Evolutionary conservation across 768 basidiomycete species (phyloP), one percentile per base, ranked within the genome.

Genomic region (Boletus tomentosulus): DNA sequence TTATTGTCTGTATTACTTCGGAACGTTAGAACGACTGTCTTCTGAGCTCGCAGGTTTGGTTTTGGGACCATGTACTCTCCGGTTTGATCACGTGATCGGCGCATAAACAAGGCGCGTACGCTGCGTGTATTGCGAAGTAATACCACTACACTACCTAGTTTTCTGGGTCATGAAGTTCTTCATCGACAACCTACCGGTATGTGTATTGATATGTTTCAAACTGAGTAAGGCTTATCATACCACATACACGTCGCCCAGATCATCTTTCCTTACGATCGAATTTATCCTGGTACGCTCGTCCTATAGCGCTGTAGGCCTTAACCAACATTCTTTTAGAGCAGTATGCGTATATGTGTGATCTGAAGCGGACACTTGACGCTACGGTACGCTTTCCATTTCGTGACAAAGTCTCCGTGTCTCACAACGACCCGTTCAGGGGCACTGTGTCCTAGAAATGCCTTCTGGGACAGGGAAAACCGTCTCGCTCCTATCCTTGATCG

Each of bases 371-470:
- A 2, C 80, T 99, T 16, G 97, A 99, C 73, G 95, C 94, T 34
- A 87, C 91, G 55, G 95, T 94, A 70, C 57, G 75, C 64, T 43
- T 31, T 27, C 34, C 34, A 34, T 22, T 16, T 9, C 39, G n/a
- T 41, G 15, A 38, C 44, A 33, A 35, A 34, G 28, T 16, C 30
- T 11, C 24, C 19, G n/a, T 46, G 51, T 37, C 37, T 45, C 37
- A 54, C 28, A 15, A n/a, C 13, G 43, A 54, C 33, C 37, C 41
- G 35, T 61, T 35, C 65, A 98, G 94, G 97, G 97, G 47, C 97
- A 99, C 62, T 98, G 97, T 69, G 92, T 98, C n/a, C 80, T 99
- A 35, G 97, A 99, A 76, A 99, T 99, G 97, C 97, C 97, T 57
- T 98, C 97, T 11, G 97, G 97, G 15, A 99, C 97, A 22, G 97